These are phyloP conservation scores for Solanum commersonii DNA, from an alignment of 257 asterid species.

Conservation along the genomic window DNA sequence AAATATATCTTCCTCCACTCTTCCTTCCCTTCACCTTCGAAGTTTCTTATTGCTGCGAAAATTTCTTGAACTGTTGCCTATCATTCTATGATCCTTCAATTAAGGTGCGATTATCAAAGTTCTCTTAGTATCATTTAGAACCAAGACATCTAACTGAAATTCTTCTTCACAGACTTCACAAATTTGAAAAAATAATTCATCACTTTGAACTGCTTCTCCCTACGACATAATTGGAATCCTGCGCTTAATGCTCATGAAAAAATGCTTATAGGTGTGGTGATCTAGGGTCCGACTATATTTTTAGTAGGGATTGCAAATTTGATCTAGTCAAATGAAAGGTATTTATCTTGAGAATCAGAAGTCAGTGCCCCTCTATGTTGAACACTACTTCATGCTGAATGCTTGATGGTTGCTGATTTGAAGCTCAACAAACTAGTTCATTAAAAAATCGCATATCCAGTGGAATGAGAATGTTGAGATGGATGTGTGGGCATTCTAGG, in stretches of 20 bases:
- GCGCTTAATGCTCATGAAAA: not conserved
- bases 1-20: not conserved
- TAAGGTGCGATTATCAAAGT: not conserved
- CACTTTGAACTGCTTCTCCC: not conserved
- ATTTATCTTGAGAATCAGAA: not conserved
- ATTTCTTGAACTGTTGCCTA: not conserved
- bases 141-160: not conserved
- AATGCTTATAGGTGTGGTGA: not conserved
- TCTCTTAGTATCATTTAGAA: not conserved
- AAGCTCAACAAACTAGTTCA: not conserved
- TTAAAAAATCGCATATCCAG: not conserved
- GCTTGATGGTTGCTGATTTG: not conserved
- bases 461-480: not conserved
- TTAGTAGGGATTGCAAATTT: not conserved
- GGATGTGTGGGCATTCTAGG: not conserved
- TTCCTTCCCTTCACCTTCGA: not conserved
- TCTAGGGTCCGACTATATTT: not conserved
- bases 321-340: not conserved
- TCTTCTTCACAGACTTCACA: not conserved
- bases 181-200: not conserved
- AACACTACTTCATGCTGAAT: not conserved
- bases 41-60: not conserved
- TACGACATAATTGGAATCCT: not conserved
- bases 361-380: not conserved
- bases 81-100: not conserved